Base-by-base conservation (phyloP, 208 protist genomes). In the Crithidia bombi region DNA sequence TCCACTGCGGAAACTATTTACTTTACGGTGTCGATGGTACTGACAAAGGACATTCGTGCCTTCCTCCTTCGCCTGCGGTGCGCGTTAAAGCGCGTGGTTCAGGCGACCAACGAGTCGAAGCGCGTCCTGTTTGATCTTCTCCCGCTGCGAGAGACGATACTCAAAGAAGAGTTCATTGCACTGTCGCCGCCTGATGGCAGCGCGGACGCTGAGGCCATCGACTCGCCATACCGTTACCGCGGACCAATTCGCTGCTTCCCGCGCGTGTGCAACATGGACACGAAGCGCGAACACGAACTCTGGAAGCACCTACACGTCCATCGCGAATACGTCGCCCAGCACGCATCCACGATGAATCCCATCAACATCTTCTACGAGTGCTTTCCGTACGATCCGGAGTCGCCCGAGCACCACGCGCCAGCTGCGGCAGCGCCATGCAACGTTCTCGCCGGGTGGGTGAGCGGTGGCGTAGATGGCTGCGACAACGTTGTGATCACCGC, bases 311-410 rank as follows among this genome's bases (percentile, higher is more conserved):
- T 93, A 11, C 62, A 88, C 69, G 49, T 57, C 11, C 56, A 89
- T 62, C 85, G 90, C 36, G 71, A 88, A 65, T 91, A 93, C 73
- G 26, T 92, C 26, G 85, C 87, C 9, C 17, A 67, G 44, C 87
- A 92, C 61, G 79, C 76, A 12, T 59, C 76, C 23, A 69, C 85
- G 17, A 93, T 92, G 78, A 83, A 87, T 61, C 50, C 79, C 5
- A 25, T 92, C 63, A 93, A 93, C 64, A 50, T 95, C 28, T 95
- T 83, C 56, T 92, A 80, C 49, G 81, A 95, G 67, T 92, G 83
- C 75, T 43, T 79, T 32, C 87, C 87, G 38, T 90, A 92, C 67
- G 59, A 69, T 46, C 61, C 63, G 12, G 73, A 38, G 39, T 51
- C 59, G 36, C 66, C 64, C 5, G 52, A 70, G 39, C 36, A 68